phyloP scores from a whole-genome alignment of 2,329 filamentous ascomycete species.

The Aspergillus sp. region DNA sequence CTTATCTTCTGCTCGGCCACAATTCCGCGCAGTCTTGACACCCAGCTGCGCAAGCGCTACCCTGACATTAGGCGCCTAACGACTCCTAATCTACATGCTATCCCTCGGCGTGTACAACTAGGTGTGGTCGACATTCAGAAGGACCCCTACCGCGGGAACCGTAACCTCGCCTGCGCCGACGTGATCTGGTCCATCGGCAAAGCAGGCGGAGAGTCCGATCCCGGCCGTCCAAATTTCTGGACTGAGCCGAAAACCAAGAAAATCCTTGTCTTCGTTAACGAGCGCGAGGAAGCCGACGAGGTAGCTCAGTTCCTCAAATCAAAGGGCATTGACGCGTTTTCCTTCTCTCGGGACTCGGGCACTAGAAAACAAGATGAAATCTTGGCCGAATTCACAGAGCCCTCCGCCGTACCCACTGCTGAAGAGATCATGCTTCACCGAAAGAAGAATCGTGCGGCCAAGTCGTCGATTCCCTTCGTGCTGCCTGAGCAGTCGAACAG shows the following conservation, averaged over 20 bases:
- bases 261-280: conserved; percentile 94
- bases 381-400: conserved; percentile 68
- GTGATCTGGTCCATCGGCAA: conserved; percentile 92
- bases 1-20: conserved; percentile 94
- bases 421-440: conserved; percentile 34
- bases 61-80: conserved; percentile 82
- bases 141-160: conserved; percentile 92
- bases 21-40: conserved; percentile 86
- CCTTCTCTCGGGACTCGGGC: conserved; percentile 79
- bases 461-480: conserved; percentile 39
- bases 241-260: conserved; percentile 66
- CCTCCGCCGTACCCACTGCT: conserved; percentile 35
- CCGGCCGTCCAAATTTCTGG: conserved; percentile 30
- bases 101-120: conserved; percentile 89
- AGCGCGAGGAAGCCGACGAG: conserved; percentile 82
- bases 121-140: conserved; percentile 89
- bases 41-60: conserved; percentile 76
- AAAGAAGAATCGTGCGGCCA: conserved; percentile 30
- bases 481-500: conserved; percentile 36
- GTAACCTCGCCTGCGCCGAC: conserved; percentile 88
- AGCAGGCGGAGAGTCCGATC: conserved; percentile 55
- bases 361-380: conserved; percentile 76
- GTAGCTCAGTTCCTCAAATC: conserved; percentile 74
- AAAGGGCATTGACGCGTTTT: conserved; percentile 86
- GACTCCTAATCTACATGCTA: conserved; percentile 93